Percentiles rank a stretch among this genome's conserved stretches.
Evolutionary conservation across 73 alveolate species (phyloP).

Genomic region (Paramecium primaurelia): DNA sequence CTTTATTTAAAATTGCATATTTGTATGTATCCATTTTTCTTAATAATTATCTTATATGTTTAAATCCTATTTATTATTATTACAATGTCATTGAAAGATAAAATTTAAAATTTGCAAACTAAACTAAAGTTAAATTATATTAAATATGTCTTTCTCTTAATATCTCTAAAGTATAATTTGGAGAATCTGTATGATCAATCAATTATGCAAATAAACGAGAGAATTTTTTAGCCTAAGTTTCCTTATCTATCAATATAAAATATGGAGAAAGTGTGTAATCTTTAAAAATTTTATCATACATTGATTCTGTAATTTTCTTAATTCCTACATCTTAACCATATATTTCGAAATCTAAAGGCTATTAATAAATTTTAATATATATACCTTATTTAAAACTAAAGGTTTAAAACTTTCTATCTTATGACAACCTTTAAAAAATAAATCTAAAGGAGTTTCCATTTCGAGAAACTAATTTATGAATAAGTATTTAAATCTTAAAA

Average conservation of each 20-base stretch:
- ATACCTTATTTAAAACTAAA: neutral
- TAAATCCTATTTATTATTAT: neutral
- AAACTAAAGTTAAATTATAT: neutral
- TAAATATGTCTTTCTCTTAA: constrained; percentile 17
- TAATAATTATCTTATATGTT: neutral
- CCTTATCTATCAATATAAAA: neutral
- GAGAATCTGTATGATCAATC: constrained; percentile 4
- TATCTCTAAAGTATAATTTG: neutral
- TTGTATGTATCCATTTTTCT: constrained; percentile 22
- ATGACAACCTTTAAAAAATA: constrained; percentile 2
- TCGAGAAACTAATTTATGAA: constrained; percentile 6
- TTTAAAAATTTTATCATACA: constrained; percentile 1
- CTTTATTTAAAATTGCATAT: neutral
- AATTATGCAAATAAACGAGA: neutral
- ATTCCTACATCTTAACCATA: neutral
- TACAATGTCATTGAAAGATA: neutral
- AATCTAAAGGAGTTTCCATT: constrained; percentile 39
- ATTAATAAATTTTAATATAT: neutral
- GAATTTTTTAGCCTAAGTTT: neutral
- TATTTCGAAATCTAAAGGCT: constrained; percentile 7
- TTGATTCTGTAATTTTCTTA: neutral
- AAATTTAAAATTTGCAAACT: constrained; percentile 17
- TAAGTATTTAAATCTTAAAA: constrained; percentile 34
- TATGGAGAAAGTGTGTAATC: neutral
- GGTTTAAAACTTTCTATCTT: constrained; percentile 23